Percentiles rank a stretch among this genome's conserved stretches.
phyloP scores from a whole-genome alignment of 2,329 filamentous ascomycete species.

The Pleoardoris graminearum region DNA sequence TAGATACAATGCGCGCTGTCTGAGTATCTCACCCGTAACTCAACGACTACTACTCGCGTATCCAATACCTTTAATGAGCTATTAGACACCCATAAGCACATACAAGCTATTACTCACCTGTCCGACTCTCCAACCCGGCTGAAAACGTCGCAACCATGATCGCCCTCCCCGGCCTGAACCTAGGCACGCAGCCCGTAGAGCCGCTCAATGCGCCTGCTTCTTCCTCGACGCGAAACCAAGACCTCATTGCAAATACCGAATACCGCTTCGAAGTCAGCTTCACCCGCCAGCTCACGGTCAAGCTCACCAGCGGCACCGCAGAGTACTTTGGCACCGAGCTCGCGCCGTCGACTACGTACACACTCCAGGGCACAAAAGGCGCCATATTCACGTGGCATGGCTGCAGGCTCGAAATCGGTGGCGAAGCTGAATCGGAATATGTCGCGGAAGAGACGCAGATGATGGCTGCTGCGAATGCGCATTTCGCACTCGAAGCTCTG shows the following conservation, averaged over 20 bases:
- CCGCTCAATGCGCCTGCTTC: constrained; percentile 26
- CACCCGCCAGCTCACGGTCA: constrained; percentile 42
- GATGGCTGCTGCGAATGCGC: constrained; percentile 79
- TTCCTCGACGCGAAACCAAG: constrained; percentile 42
- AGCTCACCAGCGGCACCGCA: constrained; percentile 79
- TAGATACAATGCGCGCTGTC: not conserved
- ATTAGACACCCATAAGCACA: not conserved
- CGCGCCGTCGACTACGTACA: constrained; percentile 76
- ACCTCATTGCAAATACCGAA: constrained; percentile 52
- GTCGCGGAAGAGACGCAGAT: constrained; percentile 79
- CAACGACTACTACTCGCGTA: not conserved
- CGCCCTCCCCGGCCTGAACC: constrained; percentile 52
- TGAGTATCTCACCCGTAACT: not conserved
- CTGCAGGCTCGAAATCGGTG: constrained; percentile 79
- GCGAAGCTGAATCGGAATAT: constrained; percentile 69
- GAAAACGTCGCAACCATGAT: constrained; percentile 22
- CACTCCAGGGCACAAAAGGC: constrained; percentile 78
- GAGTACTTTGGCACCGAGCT: constrained; percentile 97
- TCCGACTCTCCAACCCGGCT: too few species aligned
- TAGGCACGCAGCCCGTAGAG: constrained; percentile 40
- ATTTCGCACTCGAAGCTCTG: constrained; percentile 79
- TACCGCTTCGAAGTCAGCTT: constrained; percentile 49
- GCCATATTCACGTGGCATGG: constrained; percentile 93
- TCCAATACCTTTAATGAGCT: not conserved
- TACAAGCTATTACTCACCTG: not conserved